phyloP scores from a whole-genome alignment of 345 rosid species.

The Litchi chinensis region DNA sequence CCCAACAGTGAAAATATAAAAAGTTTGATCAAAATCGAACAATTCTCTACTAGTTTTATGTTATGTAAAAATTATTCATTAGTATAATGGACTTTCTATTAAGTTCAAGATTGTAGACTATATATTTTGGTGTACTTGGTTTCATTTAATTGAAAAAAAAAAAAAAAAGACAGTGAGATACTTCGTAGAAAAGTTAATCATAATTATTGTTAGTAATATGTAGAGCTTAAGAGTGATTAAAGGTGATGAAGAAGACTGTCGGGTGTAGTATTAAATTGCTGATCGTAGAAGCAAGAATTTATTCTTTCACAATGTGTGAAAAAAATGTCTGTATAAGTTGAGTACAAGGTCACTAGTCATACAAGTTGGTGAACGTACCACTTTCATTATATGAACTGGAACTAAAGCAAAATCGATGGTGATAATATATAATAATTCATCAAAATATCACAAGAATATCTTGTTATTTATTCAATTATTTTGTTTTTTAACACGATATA shows the following conservation, averaged over 20 bases:
- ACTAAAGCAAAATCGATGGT: neutral
- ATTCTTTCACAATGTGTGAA: neutral
- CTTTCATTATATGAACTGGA: neutral
- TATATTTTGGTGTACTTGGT: neutral
- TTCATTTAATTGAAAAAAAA: neutral
- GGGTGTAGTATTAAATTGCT: neutral
- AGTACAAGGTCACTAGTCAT: neutral
- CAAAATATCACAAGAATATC: too few relatives aligned
- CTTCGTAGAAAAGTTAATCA: neutral
- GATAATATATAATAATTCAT: too few relatives aligned
- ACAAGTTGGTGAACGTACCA: neutral
- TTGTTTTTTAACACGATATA: neutral
- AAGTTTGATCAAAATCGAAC: neutral
- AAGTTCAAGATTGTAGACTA: too few relatives aligned
- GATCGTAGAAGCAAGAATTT: slow-evolving; percentile 3
- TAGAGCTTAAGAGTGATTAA: neutral
- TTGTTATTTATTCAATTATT: neutral
- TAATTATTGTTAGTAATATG: neutral
- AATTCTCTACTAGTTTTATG: neutral
- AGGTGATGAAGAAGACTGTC: neutral
- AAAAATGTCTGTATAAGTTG: neutral
- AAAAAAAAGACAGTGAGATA: too few relatives aligned
- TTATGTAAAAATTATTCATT: too few relatives aligned
- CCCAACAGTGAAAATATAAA: too few relatives aligned
- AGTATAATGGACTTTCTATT: too few relatives aligned